Conservation (phyloP, 2,329 filamentous ascomycete species). For the Fusarium luffae region DNA sequence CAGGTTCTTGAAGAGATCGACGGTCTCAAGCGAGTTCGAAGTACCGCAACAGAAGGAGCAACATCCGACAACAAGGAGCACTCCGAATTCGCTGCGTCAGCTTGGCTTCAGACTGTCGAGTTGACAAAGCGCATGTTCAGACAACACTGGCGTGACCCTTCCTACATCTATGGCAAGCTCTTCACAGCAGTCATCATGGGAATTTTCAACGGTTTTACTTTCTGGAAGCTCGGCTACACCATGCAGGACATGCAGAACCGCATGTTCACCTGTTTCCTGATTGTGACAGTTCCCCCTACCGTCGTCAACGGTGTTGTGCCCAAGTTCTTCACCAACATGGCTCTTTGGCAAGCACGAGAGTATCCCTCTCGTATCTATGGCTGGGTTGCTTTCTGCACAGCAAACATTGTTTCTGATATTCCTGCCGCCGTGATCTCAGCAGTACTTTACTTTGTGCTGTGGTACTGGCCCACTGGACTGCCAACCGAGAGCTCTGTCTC, state of each 20-base stretch:
- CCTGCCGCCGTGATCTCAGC: constrained; percentile 73
- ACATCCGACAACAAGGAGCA: neutral
- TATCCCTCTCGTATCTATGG: constrained; percentile 80
- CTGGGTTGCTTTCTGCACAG: constrained; percentile 80
- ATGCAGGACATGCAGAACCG: constrained; percentile 79
- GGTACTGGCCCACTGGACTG: constrained; percentile 81
- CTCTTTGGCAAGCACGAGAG: constrained; percentile 79
- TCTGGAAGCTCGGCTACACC: constrained; percentile 74
- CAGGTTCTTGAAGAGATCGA: constrained; percentile 71
- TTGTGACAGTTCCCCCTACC: constrained; percentile 72
- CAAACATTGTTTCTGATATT: constrained; percentile 78
- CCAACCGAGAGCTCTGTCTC: constrained; percentile 72
- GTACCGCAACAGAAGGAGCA: constrained; percentile 30
- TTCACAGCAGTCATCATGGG: constrained; percentile 77
- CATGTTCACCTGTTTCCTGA: constrained; percentile 78
- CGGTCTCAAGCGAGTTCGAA: constrained; percentile 34
- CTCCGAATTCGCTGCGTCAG: constrained; percentile 74
- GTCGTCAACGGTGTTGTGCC: constrained; percentile 79
- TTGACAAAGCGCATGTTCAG: constrained; percentile 77
- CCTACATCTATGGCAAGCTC: constrained; percentile 81
- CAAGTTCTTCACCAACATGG: constrained; percentile 81
- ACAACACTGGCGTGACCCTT: constrained; percentile 80
- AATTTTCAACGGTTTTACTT: constrained; percentile 84
- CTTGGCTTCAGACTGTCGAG: constrained; percentile 69
- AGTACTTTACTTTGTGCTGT: constrained; percentile 77